These are phyloP conservation scores for Collariella sp. DNA, from an alignment of 495 filamentous ascomycete species.

Conservation along the genomic window DNA sequence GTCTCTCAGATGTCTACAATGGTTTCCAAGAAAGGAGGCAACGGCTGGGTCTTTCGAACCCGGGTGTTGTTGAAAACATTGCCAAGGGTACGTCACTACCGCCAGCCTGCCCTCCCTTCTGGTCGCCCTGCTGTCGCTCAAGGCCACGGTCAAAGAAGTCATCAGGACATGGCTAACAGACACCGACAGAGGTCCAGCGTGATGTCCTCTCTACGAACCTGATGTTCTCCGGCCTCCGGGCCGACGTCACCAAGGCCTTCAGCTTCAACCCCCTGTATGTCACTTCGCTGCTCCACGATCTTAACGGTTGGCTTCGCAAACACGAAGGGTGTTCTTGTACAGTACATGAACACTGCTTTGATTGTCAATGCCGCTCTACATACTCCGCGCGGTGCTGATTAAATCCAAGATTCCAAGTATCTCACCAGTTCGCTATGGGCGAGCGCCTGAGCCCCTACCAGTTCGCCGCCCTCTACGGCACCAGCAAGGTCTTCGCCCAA, in stretches of 20 bases:
- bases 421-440: slow-evolving; percentile 92
- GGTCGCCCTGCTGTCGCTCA: neutral
- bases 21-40: slow-evolving; percentile 79
- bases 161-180: slow-evolving; percentile 8
- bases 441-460: slow-evolving; percentile 85
- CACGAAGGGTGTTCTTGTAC: neutral
- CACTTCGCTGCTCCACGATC: neutral
- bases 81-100: slow-evolving; percentile 41
- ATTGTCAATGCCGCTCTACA: neutral
- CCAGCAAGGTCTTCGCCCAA: slow-evolving; percentile 86
- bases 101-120: neutral
- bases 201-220: slow-evolving; percentile 91
- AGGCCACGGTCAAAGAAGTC: neutral
- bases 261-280: slow-evolving; percentile 67
- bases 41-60: slow-evolving; percentile 80
- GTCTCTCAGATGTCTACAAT: slow-evolving; percentile 67
- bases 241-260: slow-evolving; percentile 92
- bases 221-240: slow-evolving; percentile 89
- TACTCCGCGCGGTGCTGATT: neutral
- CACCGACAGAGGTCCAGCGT: slow-evolving; percentile 68
- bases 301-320: neutral
- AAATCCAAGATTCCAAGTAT: slow-evolving; percentile 67
- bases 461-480: slow-evolving; percentile 89
- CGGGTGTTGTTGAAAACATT: slow-evolving; percentile 86
- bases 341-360: neutral